phyloP scores from a whole-genome alignment of 1,284 basidiomycete species.

The Apiotrichum porosum region DNA sequence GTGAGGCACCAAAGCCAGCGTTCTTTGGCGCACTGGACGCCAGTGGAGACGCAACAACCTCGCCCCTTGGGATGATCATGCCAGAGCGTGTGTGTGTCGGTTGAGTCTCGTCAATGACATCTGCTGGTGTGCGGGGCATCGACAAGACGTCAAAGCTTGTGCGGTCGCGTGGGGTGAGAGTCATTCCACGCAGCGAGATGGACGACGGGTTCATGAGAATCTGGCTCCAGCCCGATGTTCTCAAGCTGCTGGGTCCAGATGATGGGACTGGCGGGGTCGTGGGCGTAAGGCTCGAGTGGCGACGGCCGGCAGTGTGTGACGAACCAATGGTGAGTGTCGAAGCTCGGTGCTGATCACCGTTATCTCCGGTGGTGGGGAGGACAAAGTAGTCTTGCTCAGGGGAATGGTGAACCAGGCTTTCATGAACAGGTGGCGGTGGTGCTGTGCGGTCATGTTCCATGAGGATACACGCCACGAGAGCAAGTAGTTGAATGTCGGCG shows the following conservation, averaged over 20 bases:
- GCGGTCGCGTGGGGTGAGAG: conserved; percentile 34
- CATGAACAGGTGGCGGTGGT: conserved; percentile 19
- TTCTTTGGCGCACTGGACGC: background rate
- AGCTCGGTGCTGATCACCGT: background rate
- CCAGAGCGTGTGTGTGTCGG: no score
- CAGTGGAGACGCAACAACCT: background rate
- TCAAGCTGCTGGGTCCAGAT: conserved; percentile 18
- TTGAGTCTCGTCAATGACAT: no score
- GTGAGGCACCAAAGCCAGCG: background rate
- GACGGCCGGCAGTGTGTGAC: background rate
- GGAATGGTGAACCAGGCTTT: conserved; percentile 22
- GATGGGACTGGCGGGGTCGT: conserved; percentile 1
- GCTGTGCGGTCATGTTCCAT: conserved; percentile 45
- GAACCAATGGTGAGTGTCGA: background rate
- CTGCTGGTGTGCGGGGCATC: conserved; percentile 16
- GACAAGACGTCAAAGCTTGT: conserved; percentile 28
- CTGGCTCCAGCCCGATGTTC: conserved; percentile 41
- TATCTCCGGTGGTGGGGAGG: conserved; percentile 16
- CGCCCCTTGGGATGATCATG: conserved; percentile 4
- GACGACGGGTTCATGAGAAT: conserved; percentile 37
- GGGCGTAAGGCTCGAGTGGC: conserved; percentile 3
- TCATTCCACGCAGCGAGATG: conserved; percentile 29
- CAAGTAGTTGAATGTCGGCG: conserved; percentile 76
- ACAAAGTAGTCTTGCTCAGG: conserved; percentile 45
- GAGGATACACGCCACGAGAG: conserved; percentile 66